phyloP scores from a whole-genome alignment of 2,329 filamentous ascomycete genomes.

The Dothidotthia symphoricarpi region DNA sequence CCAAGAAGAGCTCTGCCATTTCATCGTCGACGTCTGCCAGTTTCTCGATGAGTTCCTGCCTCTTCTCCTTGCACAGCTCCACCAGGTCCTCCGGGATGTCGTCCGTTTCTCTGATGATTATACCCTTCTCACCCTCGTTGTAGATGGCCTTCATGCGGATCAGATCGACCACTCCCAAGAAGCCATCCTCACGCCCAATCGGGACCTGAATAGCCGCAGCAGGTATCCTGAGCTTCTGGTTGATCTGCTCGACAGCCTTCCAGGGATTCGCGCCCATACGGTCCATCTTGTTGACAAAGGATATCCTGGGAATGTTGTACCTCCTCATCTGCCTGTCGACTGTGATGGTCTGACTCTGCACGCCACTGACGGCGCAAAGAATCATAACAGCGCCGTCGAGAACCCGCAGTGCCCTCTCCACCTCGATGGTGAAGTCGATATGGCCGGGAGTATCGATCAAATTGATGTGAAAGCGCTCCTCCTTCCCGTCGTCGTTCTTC shows the following conservation, averaged over 20 bases:
- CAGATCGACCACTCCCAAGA: conserved; percentile 88
- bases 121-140: conserved; percentile 78
- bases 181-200: conserved; percentile 87
- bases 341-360: conserved; percentile 97
- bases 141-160: conserved; percentile 92
- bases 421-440: conserved; percentile 99
- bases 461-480: conserved; percentile 95
- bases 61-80: conserved; percentile 75
- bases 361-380: conserved; percentile 92
- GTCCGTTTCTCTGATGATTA: conserved; percentile 71
- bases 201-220: conserved; percentile 93
- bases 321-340: conserved; percentile 98
- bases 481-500: conserved; percentile 65
- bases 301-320: conserved; percentile 93
- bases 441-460: conserved; percentile 98
- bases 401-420: conserved; percentile 90
- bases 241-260: conserved; percentile 97
- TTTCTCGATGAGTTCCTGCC: conserved; percentile 85
- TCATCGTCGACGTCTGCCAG: conserved; percentile 97
- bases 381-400: conserved; percentile 98
- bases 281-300: conserved; percentile 99
- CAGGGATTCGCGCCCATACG: conserved; percentile 97
- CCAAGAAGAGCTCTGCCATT: conserved; percentile 91
- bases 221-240: conserved; percentile 87
- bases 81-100: conserved; percentile 79